Percentiles rank a stretch among this genome's conserved stretches.
Conservation (phyloP, 345 rosid genomes). For the Populus davidiana region DNA sequence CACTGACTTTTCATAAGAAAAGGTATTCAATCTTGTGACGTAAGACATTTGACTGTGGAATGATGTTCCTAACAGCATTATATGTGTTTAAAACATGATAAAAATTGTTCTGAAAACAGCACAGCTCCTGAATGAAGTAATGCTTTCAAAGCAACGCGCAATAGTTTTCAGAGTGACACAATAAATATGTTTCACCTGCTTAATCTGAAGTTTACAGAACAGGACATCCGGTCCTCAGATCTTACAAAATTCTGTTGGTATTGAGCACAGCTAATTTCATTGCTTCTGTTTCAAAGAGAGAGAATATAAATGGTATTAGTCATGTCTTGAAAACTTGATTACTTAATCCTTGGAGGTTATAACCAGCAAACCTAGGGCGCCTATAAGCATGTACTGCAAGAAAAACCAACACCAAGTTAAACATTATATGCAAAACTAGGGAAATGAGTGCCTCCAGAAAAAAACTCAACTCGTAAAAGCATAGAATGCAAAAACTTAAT, state of each 20-base stretch:
- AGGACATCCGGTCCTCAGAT: not conserved
- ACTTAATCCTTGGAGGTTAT: constrained; percentile 58
- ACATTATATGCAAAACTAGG: not conserved
- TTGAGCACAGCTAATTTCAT: not conserved
- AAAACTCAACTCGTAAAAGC: too few relatives aligned
- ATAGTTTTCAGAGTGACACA: not conserved
- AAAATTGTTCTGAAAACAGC: not conserved
- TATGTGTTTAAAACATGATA: not conserved
- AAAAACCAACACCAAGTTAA: constrained; percentile 1
- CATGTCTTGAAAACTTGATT: not conserved
- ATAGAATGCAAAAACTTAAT: not conserved
- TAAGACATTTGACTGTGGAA: not conserved
- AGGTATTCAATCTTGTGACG: not conserved
- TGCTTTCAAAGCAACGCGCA: not conserved
- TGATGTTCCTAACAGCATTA: not conserved
- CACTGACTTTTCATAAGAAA: not conserved
- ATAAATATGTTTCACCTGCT: not conserved
- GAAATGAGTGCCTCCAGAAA: too few relatives aligned
- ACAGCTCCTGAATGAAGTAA: too few relatives aligned
- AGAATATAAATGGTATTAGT: not conserved
- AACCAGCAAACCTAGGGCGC: constrained; percentile 56
- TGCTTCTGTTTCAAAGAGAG: not conserved
- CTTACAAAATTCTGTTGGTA: not conserved
- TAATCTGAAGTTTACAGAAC: not conserved
- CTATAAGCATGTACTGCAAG: constrained; percentile 58